A percentile compares a stretch with the other conserved stretches of the same genome.
These are phyloP conservation scores for Pythium pyrilobum DNA, from an alignment of 352 stramenopile species.

Conservation along the genomic window DNA sequence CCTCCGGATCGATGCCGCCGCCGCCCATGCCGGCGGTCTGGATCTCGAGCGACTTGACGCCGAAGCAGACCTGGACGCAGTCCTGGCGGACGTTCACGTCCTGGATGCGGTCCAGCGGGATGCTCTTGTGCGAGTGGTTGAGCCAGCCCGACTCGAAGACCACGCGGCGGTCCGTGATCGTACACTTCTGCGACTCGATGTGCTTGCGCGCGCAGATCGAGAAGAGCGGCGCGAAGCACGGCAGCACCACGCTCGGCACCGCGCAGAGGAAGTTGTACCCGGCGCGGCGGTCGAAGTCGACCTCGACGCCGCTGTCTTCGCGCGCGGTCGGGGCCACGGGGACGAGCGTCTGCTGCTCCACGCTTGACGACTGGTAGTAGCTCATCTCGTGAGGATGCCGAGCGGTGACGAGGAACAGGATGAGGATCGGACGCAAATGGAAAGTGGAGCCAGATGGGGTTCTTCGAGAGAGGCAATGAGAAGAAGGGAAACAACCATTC, in stretches of 20 bases:
- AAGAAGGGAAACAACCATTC: no score
- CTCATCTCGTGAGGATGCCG: slow-evolving; percentile 1
- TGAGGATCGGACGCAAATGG: no score
- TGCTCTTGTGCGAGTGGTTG: slow-evolving; percentile 33
- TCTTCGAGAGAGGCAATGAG: no score
- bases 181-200: slow-evolving; percentile 31
- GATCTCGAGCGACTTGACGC: slow-evolving; percentile 32
- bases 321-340: neutral
- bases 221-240: slow-evolving; percentile 17
- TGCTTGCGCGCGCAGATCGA: slow-evolving; percentile 22
- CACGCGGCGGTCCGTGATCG: slow-evolving; percentile 31
- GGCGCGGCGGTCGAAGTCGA: slow-evolving; percentile 11
- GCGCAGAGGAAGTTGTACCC: slow-evolving; percentile 16
- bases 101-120: slow-evolving; percentile 41
- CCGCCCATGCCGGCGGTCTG: slow-evolving; percentile 26
- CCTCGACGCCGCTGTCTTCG: slow-evolving; percentile 9
- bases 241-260: slow-evolving; percentile 7
- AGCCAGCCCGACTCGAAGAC: slow-evolving; percentile 35
- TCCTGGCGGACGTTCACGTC: slow-evolving; percentile 38
- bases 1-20: slow-evolving; percentile 17
- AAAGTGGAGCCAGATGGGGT: no score
- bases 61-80: slow-evolving; percentile 32
- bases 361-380: neutral
- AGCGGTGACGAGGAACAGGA: no score
- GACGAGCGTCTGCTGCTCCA: neutral